Percentiles rank a stretch among this genome's conserved stretches.
Conservation (phyloP, 2,329 filamentous ascomycete species). For the Exophiala sp. region DNA sequence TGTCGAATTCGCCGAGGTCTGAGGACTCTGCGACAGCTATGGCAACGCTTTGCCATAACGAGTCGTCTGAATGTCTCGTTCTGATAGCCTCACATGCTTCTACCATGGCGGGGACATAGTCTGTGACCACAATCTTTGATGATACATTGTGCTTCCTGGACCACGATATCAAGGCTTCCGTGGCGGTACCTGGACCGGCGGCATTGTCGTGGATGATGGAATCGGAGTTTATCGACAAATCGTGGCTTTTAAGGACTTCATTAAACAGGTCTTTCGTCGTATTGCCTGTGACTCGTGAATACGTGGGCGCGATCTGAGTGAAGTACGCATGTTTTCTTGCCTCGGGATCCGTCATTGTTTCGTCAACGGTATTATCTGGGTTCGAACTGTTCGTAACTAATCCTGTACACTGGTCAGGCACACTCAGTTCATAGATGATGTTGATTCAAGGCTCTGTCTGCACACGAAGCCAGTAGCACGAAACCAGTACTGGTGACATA, state of each 20-base stretch:
- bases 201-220: slow-evolving; percentile 36
- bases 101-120: slow-evolving; percentile 27
- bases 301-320: slow-evolving; percentile 29
- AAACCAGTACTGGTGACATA: too few relatives aligned
- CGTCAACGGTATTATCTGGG: too few relatives aligned
- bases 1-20: neutral
- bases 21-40: neutral
- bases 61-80: neutral
- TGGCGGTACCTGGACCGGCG: slow-evolving; percentile 34
- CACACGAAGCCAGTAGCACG: too few relatives aligned
- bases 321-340: slow-evolving; percentile 27
- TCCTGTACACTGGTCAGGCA: too few relatives aligned
- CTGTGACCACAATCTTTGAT: slow-evolving; percentile 23
- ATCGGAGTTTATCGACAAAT: slow-evolving; percentile 28
- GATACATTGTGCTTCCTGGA: neutral
- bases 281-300: slow-evolving; percentile 32
- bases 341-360: neutral
- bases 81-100: neutral
- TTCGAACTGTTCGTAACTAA: too few relatives aligned
- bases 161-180: slow-evolving; percentile 26
- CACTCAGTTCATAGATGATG: neutral
- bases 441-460: neutral
- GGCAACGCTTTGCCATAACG: neutral
- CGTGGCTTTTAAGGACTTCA: slow-evolving; percentile 3
- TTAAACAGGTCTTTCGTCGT: slow-evolving; percentile 30